Conservation (phyloP, 768 basidiomycete genomes). For the Podaxis sp. region DNA sequence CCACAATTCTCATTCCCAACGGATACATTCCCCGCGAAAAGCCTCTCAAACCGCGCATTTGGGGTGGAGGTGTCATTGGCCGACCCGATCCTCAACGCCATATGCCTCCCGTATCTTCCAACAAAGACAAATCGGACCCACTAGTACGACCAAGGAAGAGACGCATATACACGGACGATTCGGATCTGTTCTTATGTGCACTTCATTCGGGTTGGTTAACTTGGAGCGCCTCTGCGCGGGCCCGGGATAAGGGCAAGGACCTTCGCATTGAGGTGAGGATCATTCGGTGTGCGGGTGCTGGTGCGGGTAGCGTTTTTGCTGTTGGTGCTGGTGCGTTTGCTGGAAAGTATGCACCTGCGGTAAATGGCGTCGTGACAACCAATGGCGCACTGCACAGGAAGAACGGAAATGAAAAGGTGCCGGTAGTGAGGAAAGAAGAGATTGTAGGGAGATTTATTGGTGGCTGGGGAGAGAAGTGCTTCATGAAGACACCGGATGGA, state of each 20-base stretch:
- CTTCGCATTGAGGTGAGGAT: conserved; percentile 36
- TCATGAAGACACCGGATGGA: conserved; percentile 21
- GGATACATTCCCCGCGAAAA: conserved; percentile 52
- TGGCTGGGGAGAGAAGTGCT: conserved; percentile 39
- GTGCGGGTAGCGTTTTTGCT: conserved; percentile 24
- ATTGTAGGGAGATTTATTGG: conserved; percentile 43
- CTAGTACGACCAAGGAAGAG: conserved; percentile 29
- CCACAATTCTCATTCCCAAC: conserved; percentile 56
- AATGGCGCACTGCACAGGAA: conserved; percentile 3
- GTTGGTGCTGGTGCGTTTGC: conserved; percentile 13
- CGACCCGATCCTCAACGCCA: conserved; percentile 17
- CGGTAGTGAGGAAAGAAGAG: conserved; percentile 31
- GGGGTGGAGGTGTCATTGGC: conserved; percentile 60
- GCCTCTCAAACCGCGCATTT: conserved; percentile 53
- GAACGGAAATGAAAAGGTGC: conserved; percentile 14
- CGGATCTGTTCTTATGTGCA: conserved; percentile 64
- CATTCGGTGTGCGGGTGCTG: conserved; percentile 30
- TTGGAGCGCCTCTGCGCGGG: conserved; percentile 38
- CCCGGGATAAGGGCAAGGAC: conserved; percentile 35
- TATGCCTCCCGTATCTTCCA: not conserved
- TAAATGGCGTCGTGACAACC: conserved; percentile 3
- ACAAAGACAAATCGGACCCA: conserved; percentile 3
- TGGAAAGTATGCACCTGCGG: conserved; percentile 7
- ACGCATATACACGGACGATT: conserved; percentile 72
- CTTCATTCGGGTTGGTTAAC: conserved; percentile 60